Base-by-base conservation (phyloP, 805 yeast genomes). In the Candida maltosa region DNA sequence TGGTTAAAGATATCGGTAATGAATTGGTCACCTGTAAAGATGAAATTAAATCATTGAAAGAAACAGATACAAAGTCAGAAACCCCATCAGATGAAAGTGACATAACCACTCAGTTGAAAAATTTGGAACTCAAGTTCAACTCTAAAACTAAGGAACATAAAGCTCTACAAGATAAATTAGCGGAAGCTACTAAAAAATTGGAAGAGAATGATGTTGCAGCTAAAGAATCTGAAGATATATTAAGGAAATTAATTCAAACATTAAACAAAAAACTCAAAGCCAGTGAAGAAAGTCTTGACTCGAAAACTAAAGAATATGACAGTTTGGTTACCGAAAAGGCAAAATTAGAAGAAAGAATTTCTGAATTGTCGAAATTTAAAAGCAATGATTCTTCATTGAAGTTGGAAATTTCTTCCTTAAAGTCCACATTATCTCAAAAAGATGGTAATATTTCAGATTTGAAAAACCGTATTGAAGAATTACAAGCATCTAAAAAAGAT, bases 1-100 rank as follows among this genome's bases (percentile, higher is more conserved):
- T 83, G 86, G 55, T 89, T 35, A 73, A 73, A 43, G 78, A 75
- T 38, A 70, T 88, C 18, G 96, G 96, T 1, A 76, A 84, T 48
- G 94, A 87, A 32, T 65, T 88, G 6, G 94, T 88, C 1, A 72
- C 75, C 4, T 76, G 87, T 0, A 77, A 74, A 44, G 87, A 83
- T 30, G 61, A 75, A 35, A 34, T 80, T 15, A 80, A 82, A 46
- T 54, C 49, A 4, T 20, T 34, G 16, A 42, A 33, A 16, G 16
- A 23, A 18, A 5, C 12, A 21, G 34, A 31, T 7, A 31, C 20
- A 4, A 31, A 23, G 20, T 11, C 11, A 7, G 10, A 26, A 21
- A 21, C 7, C 9, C 7, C 7, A 8, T 7, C 9, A 8, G 23
- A 21, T 10, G 23, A 21, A 10, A 8, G 23, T 10, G 23, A 21